Conservation (phyloP, 23 red algal genomes). For the Pyropia haitanensis region DNA sequence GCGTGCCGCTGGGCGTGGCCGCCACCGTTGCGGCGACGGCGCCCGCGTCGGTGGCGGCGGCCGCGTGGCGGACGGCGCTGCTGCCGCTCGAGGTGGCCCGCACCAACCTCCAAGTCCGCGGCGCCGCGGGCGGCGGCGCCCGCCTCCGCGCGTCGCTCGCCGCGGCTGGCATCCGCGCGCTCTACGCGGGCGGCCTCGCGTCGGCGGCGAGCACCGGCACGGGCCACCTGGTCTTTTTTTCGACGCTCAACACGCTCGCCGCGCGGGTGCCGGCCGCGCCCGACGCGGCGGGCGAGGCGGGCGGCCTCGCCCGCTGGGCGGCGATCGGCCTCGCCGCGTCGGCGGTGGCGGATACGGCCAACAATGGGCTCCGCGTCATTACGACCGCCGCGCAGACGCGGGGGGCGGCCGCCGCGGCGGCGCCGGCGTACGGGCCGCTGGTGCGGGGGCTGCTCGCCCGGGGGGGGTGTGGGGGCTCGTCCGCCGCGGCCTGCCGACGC, state of each 20-base stretch:
- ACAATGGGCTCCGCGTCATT: constrained; percentile 40
- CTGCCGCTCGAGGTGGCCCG: constrained; percentile 38
- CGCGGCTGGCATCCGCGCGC: constrained; percentile 11
- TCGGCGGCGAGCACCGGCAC: constrained; percentile 23
- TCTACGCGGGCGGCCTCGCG: constrained; percentile 36
- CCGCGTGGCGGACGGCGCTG: constrained; percentile 17
- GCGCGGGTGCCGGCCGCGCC: constrained; percentile 10
- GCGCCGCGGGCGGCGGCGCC: constrained; percentile 2
- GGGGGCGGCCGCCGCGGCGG: neutral
- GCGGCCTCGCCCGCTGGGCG: constrained; percentile 18
- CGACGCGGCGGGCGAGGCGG: neutral
- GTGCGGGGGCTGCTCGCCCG: constrained; percentile 24
- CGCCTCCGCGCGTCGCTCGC: constrained; percentile 17
- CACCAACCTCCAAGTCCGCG: constrained; percentile 41
- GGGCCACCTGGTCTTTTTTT: constrained; percentile 49
- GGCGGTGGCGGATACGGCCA: constrained; percentile 27
- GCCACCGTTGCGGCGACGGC: constrained; percentile 19
- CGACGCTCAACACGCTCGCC: constrained; percentile 32
- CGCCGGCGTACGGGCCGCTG: constrained; percentile 15
- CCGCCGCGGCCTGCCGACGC: constrained; percentile 34
- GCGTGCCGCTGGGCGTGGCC: constrained; percentile 10
- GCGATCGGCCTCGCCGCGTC: constrained; percentile 36
- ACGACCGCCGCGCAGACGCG: constrained; percentile 44
- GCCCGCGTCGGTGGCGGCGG: constrained; percentile 25
- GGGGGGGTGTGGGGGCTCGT: constrained; percentile 34